Conservation (phyloP, 2,329 filamentous ascomycete genomes). For the Botrytis porri region DNA sequence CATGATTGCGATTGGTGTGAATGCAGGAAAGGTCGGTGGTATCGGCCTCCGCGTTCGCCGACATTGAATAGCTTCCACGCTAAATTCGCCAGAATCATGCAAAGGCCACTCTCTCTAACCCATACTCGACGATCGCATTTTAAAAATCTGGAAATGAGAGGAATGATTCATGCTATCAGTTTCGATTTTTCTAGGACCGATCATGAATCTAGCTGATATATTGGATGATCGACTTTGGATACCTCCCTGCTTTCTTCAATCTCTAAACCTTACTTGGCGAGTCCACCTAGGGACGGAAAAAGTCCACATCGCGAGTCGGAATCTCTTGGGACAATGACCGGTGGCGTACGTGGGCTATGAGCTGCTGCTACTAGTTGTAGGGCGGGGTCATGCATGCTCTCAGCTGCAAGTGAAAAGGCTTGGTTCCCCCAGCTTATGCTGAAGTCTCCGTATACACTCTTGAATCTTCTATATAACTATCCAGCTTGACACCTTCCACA, state of each 20-base stretch:
- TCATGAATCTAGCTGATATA: not conserved
- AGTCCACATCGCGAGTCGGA: conserved; percentile 4
- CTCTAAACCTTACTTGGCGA: not conserved
- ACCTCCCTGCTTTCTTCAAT: not conserved
- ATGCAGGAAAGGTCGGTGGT: conserved; percentile 3
- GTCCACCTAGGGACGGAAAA: not conserved
- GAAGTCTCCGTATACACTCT: not conserved
- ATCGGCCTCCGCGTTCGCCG: conserved; percentile 12
- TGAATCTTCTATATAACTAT: not conserved
- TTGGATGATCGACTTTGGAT: not conserved
- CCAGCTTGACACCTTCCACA: not conserved
- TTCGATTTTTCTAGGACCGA: not conserved
- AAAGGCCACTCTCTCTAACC: not conserved
- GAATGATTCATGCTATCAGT: not conserved
- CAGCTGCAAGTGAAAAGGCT: conserved; percentile 4
- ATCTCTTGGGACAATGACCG: not conserved
- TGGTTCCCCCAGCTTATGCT: not conserved
- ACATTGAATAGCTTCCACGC: not conserved
- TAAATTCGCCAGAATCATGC: not conserved
- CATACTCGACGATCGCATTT: not conserved
- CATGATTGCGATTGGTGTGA: not conserved
- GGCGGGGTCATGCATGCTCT: not conserved
- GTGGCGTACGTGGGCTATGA: not conserved
- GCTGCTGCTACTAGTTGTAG: conserved; percentile 1
- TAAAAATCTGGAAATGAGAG: not conserved